Conservation (phyloP, 2,329 filamentous ascomycete species). For the Alternaria arborescens region DNA sequence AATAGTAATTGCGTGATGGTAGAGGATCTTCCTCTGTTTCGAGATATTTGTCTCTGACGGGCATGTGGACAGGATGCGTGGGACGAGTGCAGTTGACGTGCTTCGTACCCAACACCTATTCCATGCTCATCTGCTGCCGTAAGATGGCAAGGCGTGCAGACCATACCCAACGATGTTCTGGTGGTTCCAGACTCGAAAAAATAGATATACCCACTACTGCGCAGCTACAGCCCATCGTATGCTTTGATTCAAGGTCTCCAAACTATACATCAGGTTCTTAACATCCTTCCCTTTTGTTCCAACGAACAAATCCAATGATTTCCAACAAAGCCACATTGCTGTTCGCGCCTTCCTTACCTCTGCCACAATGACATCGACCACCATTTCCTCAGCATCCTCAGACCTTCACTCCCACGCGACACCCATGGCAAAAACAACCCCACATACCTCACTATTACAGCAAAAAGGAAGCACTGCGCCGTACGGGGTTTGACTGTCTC, state of each 20-base stretch:
- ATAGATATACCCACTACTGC: conserved; percentile 1
- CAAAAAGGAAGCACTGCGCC: conserved; percentile 22
- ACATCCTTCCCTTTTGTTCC: background rate
- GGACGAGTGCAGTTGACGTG: background rate
- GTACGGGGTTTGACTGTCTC: conserved; percentile 25
- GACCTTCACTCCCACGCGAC: background rate
- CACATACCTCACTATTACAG: background rate
- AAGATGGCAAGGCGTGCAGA: conserved; percentile 16
- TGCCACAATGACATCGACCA: background rate
- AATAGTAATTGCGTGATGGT: conserved; percentile 61
- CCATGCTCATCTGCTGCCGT: background rate
- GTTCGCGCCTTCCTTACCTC: background rate
- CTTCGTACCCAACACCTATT: background rate
- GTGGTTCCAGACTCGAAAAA: background rate
- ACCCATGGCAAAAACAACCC: conserved; percentile 4
- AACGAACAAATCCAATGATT: background rate
- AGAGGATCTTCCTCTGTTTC: background rate
- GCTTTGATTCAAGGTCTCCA: background rate
- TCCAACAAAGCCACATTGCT: background rate
- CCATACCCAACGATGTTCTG: background rate
- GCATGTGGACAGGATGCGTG: background rate
- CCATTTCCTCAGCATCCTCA: background rate
- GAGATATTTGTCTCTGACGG: background rate
- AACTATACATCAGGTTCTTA: background rate
- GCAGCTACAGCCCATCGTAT: background rate